These are phyloP conservation scores for Leishmania tropica DNA, from an alignment of 208 protist genomes.

Conservation along the genomic window DNA sequence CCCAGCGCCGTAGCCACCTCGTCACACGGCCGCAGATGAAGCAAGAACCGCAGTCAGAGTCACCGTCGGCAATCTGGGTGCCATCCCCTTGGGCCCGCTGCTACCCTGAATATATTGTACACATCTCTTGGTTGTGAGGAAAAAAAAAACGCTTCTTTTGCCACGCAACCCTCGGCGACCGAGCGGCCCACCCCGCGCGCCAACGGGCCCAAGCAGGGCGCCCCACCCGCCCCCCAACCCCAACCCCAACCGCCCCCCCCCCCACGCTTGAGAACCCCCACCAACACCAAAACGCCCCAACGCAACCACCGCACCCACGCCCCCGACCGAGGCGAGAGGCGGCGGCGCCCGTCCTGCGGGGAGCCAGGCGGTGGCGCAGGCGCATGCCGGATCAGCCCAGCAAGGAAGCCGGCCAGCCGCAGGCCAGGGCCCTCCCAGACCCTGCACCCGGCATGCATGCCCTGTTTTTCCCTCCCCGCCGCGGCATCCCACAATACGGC, in stretches of 20 bases:
- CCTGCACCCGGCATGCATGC: too few species aligned
- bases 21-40: background rate
- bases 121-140: background rate
- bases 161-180: too few species aligned
- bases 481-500: background rate
- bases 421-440: background rate
- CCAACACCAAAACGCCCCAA: too few species aligned
- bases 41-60: background rate
- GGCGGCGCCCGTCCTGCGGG: background rate
- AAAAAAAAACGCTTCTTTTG: too few species aligned
- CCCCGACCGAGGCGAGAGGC: background rate
- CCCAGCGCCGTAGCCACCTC: slow-evolving; percentile 31
- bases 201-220: too few species aligned
- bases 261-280: too few species aligned
- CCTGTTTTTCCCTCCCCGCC: background rate
- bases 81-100: slow-evolving; percentile 40
- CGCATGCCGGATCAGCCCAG: background rate
- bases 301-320: too few species aligned
- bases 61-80: slow-evolving; percentile 15
- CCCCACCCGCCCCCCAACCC: too few species aligned
- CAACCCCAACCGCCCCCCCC: too few species aligned
- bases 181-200: too few species aligned
- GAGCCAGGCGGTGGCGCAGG: background rate
- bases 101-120: slow-evolving; percentile 66
- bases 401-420: background rate